Conservation (phyloP, 192 early-diverging fungal genomes). For the Entomortierella beljakovae region DNA sequence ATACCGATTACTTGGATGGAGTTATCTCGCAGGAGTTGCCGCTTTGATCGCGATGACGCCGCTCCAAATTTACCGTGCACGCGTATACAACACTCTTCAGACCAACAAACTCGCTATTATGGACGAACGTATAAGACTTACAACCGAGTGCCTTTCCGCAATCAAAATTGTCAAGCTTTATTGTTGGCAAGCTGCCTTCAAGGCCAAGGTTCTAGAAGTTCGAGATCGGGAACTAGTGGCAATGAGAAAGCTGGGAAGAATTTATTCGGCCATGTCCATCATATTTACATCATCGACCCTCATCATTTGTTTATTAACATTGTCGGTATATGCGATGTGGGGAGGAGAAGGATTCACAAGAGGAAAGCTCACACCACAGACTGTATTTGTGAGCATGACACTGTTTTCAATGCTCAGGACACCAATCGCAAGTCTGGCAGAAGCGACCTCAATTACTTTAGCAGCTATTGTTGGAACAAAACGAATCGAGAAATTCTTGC, state of each 20-base stretch:
- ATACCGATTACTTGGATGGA: conserved; percentile 39
- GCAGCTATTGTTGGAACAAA: conserved; percentile 64
- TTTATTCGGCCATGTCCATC: conserved; percentile 36
- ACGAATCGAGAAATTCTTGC: conserved; percentile 60
- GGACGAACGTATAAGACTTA: conserved; percentile 40
- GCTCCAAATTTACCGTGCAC: conserved; percentile 31
- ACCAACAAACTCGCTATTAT: conserved; percentile 24
- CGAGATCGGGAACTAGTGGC: conserved; percentile 26
- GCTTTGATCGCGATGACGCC: conserved; percentile 16
- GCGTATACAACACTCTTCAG: conserved; percentile 9
- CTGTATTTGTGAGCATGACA: conserved; percentile 74
- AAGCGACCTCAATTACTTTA: conserved; percentile 65
- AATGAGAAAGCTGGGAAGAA: conserved; percentile 14
- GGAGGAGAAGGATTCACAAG: conserved; percentile 28
- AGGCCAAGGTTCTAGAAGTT: conserved; percentile 9
- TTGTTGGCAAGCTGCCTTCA: conserved; percentile 36
- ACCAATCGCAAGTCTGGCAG: conserved; percentile 65
- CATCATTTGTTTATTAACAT: conserved; percentile 30
- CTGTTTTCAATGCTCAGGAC: conserved; percentile 72
- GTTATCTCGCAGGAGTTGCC: conserved; percentile 25
- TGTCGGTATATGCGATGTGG: conserved; percentile 36
- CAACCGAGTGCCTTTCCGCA: conserved; percentile 19
- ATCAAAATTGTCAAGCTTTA: conserved; percentile 44
- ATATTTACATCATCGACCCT: conserved; percentile 39
- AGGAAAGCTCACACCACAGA: conserved; percentile 40